Evolutionary conservation across 2,329 filamentous ascomycete species (phyloP), one percentile per base, ranked within the genome.

Genomic region (Apiospora rasikravindrae): DNA sequence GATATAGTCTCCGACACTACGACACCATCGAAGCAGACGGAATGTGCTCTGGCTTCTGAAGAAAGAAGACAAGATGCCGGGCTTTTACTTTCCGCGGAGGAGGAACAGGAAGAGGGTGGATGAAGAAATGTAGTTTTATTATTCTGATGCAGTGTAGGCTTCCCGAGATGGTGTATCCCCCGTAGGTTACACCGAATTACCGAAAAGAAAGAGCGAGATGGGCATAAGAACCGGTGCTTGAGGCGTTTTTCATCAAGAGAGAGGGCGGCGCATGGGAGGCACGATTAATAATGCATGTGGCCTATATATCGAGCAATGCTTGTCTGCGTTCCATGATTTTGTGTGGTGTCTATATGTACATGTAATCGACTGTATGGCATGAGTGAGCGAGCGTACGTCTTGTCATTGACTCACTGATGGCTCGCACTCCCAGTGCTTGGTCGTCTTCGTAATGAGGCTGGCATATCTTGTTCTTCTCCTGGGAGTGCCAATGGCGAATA

Each of bases 211-310:
- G 49, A 51, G 49, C 49, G n/a, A 51, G 57, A 64, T 64, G 57
- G 57, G 57, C 57, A 64, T 40, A 40, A 64, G 57, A 40, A 26
- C 57, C 33, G 57, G 57, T 40, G 57, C 57, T 64, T 64, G 22
- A 11, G 57, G 57, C 57, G 57, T 64, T 40, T 61, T 64, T 61
- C 33, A 37, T 37, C 7, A 24, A 40, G 33, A 64, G 33, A 40
- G 57, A 14, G 57, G 57, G 14, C 26, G 57, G 57, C 57, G 57
- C 57, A 64, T 64, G 33, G 33, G 33, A 64, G 57, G 22, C 57
- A 64, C 57, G 57, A 64, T 64, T 40, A 40, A 64, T 64, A 64
- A 64, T 64, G 57, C 57, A 64, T 64, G 57, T 64, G 57, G 10
- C 57, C 57, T 64, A 64, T 64, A 61, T 64, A 64, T 40, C 22